phyloP scores from a whole-genome alignment of 2,329 filamentous ascomycete species.

The Exophiala bonariae region DNA sequence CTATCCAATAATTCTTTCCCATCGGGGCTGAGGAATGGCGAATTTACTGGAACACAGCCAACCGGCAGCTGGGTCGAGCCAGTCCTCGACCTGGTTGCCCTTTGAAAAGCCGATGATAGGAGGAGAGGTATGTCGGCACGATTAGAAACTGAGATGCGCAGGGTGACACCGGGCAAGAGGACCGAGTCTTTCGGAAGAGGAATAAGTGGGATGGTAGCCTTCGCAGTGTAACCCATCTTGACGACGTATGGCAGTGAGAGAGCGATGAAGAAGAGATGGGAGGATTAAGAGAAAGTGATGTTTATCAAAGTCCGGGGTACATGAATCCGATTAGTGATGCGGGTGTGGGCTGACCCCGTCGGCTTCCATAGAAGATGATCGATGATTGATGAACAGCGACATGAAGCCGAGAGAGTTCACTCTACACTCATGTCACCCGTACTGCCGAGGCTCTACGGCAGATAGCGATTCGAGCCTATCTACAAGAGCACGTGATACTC shows the following conservation, averaged over 20 bases:
- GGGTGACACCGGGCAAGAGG: conserved; percentile 79
- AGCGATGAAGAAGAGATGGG: conserved; percentile 3
- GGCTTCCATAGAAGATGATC: conserved; percentile 19
- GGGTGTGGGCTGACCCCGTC: not conserved
- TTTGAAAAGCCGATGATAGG: conserved; percentile 80
- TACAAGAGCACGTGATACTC: no score
- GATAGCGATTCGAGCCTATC: not conserved
- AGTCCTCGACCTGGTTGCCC: conserved; percentile 64
- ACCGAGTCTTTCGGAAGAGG: conserved; percentile 78
- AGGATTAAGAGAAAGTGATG: conserved; percentile 1
- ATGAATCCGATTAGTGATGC: conserved; percentile 13
- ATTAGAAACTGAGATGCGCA: conserved; percentile 79
- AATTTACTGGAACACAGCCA: conserved; percentile 82
- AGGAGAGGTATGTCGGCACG: conserved; percentile 87
- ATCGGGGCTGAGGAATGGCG: conserved; percentile 69
- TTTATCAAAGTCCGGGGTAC: conserved; percentile 13
- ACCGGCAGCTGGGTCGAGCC: conserved; percentile 71
- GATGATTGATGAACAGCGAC: conserved; percentile 4
- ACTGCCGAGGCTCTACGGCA: conserved; percentile 10
- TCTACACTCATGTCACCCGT: not conserved
- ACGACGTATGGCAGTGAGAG: not conserved
- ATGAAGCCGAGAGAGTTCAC: not conserved
- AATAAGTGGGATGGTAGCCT: conserved; percentile 68
- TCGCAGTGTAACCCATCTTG: conserved; percentile 33
- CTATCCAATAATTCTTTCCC: conserved; percentile 74